These are phyloP conservation scores for Lentinula sp. DNA, from an alignment of 768 basidiomycete species.

Conservation along the genomic window DNA sequence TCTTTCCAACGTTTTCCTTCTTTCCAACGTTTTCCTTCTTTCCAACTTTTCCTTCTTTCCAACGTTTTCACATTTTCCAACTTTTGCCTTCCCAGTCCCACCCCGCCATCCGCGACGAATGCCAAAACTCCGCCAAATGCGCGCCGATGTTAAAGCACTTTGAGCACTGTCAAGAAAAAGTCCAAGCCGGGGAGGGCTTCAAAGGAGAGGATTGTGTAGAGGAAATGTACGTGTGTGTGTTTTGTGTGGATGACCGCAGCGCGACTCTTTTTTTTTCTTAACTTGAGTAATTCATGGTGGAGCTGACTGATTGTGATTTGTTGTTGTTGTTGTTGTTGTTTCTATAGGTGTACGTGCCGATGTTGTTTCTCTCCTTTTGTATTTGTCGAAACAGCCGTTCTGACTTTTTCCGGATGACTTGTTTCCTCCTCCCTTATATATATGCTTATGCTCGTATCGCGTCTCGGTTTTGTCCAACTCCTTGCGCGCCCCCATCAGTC, in stretches of 20 bases:
- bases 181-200: conserved; percentile 75
- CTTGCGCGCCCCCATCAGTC: conserved; percentile 28
- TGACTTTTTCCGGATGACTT: neutral
- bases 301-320: no score
- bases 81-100: conserved; percentile 43
- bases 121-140: conserved; percentile 61
- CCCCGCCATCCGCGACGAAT: conserved; percentile 71
- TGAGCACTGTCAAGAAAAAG: conserved; percentile 86
- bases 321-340: neutral
- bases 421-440: neutral
- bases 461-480: neutral
- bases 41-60: neutral
- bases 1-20: neutral
- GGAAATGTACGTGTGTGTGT: conserved; percentile 55
- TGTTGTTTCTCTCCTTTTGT: conserved; percentile 9
- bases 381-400: conserved; percentile 3
- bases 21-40: neutral
- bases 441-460: no score
- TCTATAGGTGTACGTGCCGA: conserved; percentile 23
- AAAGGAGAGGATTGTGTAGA: conserved; percentile 91
- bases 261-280: conserved; percentile 10
- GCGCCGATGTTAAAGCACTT: conserved; percentile 73
- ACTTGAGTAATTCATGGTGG: conserved; percentile 9
- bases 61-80: no score
- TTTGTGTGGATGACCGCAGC: conserved; percentile 10